phyloP scores from a whole-genome alignment of 768 basidiomycete genomes.

The Tremella mesenterica region DNA sequence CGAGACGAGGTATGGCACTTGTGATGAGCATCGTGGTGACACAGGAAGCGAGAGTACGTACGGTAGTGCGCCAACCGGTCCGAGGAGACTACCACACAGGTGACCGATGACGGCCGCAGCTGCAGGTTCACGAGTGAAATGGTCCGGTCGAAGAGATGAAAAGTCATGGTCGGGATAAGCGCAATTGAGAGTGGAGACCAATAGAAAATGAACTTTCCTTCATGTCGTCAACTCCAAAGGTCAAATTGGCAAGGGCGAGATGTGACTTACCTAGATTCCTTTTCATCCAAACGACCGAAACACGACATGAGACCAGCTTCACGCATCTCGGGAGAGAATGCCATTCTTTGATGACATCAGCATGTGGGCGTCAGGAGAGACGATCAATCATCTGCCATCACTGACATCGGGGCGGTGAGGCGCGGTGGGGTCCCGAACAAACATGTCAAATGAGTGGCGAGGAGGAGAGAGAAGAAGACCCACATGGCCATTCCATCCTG shows the following conservation, averaged over 20 bases:
- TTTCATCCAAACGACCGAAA: slow-evolving; percentile 80
- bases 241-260: neutral
- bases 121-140: slow-evolving; percentile 60
- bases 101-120: slow-evolving; percentile 27
- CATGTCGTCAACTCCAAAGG: neutral
- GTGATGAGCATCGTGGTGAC: slow-evolving; percentile 7
- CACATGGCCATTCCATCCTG: slow-evolving; percentile 49
- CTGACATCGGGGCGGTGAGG: neutral
- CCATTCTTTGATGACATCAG: slow-evolving; percentile 47
- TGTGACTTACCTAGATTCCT: slow-evolving; percentile 31
- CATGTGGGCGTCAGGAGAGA: neutral
- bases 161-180: slow-evolving; percentile 98
- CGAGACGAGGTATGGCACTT: neutral
- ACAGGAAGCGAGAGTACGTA: slow-evolving; percentile 5
- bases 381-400: neutral
- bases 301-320: slow-evolving; percentile 67
- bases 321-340: slow-evolving; percentile 59
- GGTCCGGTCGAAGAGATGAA: slow-evolving; percentile 77
- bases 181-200: slow-evolving; percentile 92
- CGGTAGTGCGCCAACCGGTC: slow-evolving; percentile 9
- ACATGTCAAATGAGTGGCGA: neutral
- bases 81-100: slow-evolving; percentile 21
- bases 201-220: slow-evolving; percentile 80
- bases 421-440: no score
- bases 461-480: slow-evolving; percentile 16